Evolutionary conservation across 2,329 filamentous ascomycete genomes (phyloP), one percentile per base, ranked within the genome.

Genomic region (Apiospora aurea): DNA sequence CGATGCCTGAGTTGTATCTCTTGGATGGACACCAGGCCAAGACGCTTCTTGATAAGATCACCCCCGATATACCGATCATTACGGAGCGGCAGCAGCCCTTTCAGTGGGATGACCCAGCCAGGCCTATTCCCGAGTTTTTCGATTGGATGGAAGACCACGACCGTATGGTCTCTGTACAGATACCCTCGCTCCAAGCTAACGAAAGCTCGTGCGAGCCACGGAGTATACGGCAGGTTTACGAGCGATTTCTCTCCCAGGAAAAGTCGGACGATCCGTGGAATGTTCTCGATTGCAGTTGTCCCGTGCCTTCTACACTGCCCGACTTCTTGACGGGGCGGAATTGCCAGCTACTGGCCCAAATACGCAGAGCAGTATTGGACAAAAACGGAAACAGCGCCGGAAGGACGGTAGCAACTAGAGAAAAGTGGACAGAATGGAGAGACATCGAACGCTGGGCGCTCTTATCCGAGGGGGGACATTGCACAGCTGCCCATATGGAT

Each of bases 401-500:
- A 49, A 69, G 68, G 43, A 34, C n/a, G 24, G 43, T 74, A 43
- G 79, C 77, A 0, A 74, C 76, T 26, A 72, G 73, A 10, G 72
- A 78, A 69, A 73, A 81, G 43, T 82, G 79, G 80, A 78, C 77
- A 69, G 77, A 78, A 71, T 82, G 79, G 81, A 76, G 75, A 24
- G 76, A 81, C 67, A 75, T 82, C 47, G 71, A 79, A 4, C 75
- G 81, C 67, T 81, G 79, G 79, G 78, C 77, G 4, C 76, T 82
- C 21, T 67, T 81, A 67, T 79, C 77, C 2, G 75, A 82, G 72
- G 80, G 44, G 44, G 81, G 80, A 0, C 78, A 82, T 74, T 76
- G 79, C 72, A 82, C 79, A 14, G 76, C 78, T 14, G 79, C 79
- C 14, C 78, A 82, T 61, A 81, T 78, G 72, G 80, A 82, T 73